phyloP scores from a whole-genome alignment of 116 monocot genomes.

The Zostera marina region DNA sequence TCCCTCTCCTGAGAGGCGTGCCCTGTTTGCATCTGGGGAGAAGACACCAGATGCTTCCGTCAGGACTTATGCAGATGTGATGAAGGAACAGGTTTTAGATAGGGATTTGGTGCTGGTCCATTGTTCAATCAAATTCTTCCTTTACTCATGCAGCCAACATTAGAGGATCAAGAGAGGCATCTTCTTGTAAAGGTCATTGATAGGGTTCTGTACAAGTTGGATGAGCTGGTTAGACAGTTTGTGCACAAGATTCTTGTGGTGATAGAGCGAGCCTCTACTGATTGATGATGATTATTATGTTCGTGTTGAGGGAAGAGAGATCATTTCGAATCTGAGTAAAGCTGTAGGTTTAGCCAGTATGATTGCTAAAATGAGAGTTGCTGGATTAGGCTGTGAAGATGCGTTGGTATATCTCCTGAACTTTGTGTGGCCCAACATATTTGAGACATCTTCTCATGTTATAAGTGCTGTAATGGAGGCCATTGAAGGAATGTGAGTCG shows the following conservation, averaged over 20 bases:
- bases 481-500: slow-evolving; percentile 95
- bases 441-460: slow-evolving; percentile 93
- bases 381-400: slow-evolving; percentile 94
- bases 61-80: slow-evolving; percentile 77
- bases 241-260: slow-evolving; percentile 92
- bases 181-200: slow-evolving; percentile 90
- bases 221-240: slow-evolving; percentile 79
- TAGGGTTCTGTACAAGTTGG: slow-evolving; percentile 73
- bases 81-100: slow-evolving; percentile 65
- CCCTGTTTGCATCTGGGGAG: slow-evolving; percentile 75
- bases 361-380: slow-evolving; percentile 94
- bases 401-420: slow-evolving; percentile 84
- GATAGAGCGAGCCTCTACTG: slow-evolving; percentile 75
- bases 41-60: slow-evolving; percentile 63
- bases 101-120: slow-evolving; percentile 78
- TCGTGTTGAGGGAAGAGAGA: slow-evolving; percentile 84
- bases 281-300: slow-evolving; percentile 97
- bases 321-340: slow-evolving; percentile 94
- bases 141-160: slow-evolving; percentile 83
- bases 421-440: slow-evolving; percentile 97
- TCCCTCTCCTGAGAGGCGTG: slow-evolving; percentile 72
- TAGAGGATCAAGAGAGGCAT: slow-evolving; percentile 86
- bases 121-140: slow-evolving; percentile 87
- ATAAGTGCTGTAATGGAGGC: slow-evolving; percentile 99
- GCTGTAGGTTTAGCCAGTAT: slow-evolving; percentile 83